Conservation (phyloP, 1,284 basidiomycete genomes). For the Papiliotrema terrestris region DNA sequence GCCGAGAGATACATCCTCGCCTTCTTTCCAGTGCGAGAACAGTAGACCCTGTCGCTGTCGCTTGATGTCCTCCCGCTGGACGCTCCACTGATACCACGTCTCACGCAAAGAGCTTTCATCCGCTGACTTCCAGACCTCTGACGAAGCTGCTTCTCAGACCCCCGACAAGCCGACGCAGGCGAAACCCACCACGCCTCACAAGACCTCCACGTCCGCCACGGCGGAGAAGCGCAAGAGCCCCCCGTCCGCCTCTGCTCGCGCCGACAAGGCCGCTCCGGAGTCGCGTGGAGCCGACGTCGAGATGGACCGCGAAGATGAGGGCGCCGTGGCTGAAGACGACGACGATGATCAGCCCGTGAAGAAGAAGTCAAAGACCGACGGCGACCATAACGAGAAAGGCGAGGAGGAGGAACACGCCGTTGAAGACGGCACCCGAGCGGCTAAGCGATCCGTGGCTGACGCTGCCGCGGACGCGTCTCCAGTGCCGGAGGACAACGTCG, state of each 20-base stretch:
- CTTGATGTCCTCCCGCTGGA: too few species aligned
- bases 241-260: not conserved
- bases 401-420: not conserved
- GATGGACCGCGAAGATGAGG: not conserved
- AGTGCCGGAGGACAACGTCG: not conserved
- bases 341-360: not conserved
- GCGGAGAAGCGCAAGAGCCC: not conserved
- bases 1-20: too few species aligned
- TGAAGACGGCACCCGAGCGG: too few species aligned
- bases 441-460: not conserved
- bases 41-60: too few species aligned
- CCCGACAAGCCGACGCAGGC: not conserved
- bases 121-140: too few species aligned
- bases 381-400: not conserved
- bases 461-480: not conserved
- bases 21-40: too few species aligned
- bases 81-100: too few species aligned
- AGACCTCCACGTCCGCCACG: not conserved
- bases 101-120: too few species aligned
- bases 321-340: not conserved
- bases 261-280: not conserved
- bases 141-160: too few species aligned
- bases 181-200: constrained; percentile 1
- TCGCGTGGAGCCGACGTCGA: not conserved
- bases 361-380: not conserved